phyloP scores from a whole-genome alignment of 176 grass and related monocot species.

The Eragrostis curvula region DNA sequence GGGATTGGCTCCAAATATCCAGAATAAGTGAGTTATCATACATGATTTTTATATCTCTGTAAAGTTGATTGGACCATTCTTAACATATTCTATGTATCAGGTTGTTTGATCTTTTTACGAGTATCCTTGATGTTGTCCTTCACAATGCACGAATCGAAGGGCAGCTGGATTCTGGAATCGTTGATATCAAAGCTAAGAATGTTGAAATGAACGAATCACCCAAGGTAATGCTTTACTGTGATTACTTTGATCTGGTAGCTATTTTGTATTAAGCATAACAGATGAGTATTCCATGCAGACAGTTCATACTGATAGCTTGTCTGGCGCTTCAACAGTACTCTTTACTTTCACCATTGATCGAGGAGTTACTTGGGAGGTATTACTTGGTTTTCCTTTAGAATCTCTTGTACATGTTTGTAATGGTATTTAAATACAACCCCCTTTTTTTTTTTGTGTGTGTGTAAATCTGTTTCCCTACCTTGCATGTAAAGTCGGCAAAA shows the following conservation, averaged over 20 bases:
- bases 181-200: slow-evolving; percentile 94
- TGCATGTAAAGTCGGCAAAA: slow-evolving; percentile 67
- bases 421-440: slow-evolving; percentile 18
- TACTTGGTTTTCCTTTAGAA: slow-evolving; percentile 38
- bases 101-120: slow-evolving; percentile 93
- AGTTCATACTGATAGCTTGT: slow-evolving; percentile 87
- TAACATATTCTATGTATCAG: slow-evolving; percentile 57
- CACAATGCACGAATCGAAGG: slow-evolving; percentile 91
- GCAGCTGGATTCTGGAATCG: slow-evolving; percentile 97
- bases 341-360: slow-evolving; percentile 90
- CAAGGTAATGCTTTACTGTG: slow-evolving; percentile 56
- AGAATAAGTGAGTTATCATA: slow-evolving; percentile 73
- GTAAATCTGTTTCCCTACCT: slow-evolving; percentile 10
- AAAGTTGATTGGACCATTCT: slow-evolving; percentile 25
- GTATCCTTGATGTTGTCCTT: slow-evolving; percentile 81
- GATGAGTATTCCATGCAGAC: slow-evolving; percentile 61
- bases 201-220: slow-evolving; percentile 86
- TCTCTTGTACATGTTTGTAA: slow-evolving; percentile 13
- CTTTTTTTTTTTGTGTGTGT: slow-evolving; percentile 18
- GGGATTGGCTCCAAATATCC: slow-evolving; percentile 85
- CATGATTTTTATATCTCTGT: not conserved
- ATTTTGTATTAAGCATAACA: slow-evolving; percentile 27
- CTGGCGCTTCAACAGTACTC: slow-evolving; percentile 81
- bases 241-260: slow-evolving; percentile 24
- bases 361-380: slow-evolving; percentile 93